Conservation (phyloP, 768 basidiomycete species). For the Tricholoma sp. region DNA sequence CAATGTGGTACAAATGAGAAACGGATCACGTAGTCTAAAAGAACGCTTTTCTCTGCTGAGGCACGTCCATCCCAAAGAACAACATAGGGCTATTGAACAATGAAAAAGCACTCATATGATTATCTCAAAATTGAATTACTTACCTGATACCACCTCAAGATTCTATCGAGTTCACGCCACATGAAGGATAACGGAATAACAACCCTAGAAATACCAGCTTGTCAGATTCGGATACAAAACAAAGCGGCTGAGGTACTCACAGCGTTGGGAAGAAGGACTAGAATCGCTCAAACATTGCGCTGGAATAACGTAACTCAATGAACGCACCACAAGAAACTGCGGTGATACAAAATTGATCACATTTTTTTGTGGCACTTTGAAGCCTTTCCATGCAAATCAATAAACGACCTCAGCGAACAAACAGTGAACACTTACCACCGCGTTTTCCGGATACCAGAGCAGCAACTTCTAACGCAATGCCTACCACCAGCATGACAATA, state of each 20-base stretch:
- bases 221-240: no score
- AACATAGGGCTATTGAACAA: conserved; percentile 53
- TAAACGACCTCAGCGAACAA: not conserved
- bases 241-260: conserved; percentile 22
- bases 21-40: conserved; percentile 50
- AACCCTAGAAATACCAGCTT: conserved; percentile 21
- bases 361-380: conserved; percentile 44
- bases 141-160: conserved; percentile 55
- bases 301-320: not conserved
- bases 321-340: conserved; percentile 39
- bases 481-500: conserved; percentile 40
- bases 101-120: not conserved
- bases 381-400: conserved; percentile 35
- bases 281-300: not conserved
- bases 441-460: conserved; percentile 35
- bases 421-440: conserved; percentile 31
- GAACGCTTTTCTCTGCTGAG: conserved; percentile 51
- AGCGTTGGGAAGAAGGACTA: conserved; percentile 58
- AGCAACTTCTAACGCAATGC: conserved; percentile 43
- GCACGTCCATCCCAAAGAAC: conserved; percentile 47
- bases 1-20: no score
- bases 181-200: conserved; percentile 46
- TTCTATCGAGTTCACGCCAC: conserved; percentile 51
- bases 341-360: conserved; percentile 44
- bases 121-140: conserved; percentile 7